These are phyloP conservation scores for Smallanthus sonchifolius DNA, from an alignment of 129 eudicot species.

Conservation along the genomic window DNA sequence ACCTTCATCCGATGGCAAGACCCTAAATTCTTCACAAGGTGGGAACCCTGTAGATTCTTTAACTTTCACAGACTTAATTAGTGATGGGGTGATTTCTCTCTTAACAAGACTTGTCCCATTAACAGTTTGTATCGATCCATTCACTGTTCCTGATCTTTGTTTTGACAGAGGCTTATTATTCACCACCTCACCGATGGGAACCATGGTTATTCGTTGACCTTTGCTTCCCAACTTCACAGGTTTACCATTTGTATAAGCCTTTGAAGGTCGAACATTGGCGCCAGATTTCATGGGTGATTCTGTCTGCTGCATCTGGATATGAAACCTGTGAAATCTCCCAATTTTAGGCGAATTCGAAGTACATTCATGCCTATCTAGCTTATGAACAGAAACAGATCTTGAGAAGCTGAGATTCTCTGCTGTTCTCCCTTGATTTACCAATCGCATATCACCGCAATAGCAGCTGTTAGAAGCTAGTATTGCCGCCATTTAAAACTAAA, in stretches of 20 bases:
- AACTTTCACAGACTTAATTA: constrained; percentile 30
- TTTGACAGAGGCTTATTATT: constrained; percentile 28
- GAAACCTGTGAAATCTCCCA: constrained; percentile 21
- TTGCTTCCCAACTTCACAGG: constrained; percentile 47
- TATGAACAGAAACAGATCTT: constrained; percentile 37
- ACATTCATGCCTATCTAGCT: constrained; percentile 24
- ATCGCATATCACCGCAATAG: constrained; percentile 48
- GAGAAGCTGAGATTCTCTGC: constrained; percentile 45
- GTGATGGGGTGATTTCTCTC: constrained; percentile 36
- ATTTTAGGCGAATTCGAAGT: constrained; percentile 13
- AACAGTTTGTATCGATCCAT: constrained; percentile 38
- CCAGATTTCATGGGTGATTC: constrained; percentile 47
- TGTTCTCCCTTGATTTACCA: constrained; percentile 41
- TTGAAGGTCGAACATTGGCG: constrained; percentile 43
- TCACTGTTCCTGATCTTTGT: constrained; percentile 24
- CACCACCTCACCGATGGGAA: constrained; percentile 54
- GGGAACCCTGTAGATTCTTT: constrained; percentile 49
- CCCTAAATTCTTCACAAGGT: constrained; percentile 56
- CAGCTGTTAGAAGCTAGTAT: constrained; percentile 76
- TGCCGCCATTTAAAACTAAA: constrained; percentile 57
- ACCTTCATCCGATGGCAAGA: constrained; percentile 77
- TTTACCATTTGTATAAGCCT: constrained; percentile 47
- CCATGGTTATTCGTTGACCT: constrained; percentile 64
- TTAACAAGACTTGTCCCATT: constrained; percentile 51
- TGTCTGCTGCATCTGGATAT: constrained; percentile 50